These are phyloP conservation scores for Mortierella sp. DNA, from an alignment of 371 early-diverging fungal species.

Conservation along the genomic window DNA sequence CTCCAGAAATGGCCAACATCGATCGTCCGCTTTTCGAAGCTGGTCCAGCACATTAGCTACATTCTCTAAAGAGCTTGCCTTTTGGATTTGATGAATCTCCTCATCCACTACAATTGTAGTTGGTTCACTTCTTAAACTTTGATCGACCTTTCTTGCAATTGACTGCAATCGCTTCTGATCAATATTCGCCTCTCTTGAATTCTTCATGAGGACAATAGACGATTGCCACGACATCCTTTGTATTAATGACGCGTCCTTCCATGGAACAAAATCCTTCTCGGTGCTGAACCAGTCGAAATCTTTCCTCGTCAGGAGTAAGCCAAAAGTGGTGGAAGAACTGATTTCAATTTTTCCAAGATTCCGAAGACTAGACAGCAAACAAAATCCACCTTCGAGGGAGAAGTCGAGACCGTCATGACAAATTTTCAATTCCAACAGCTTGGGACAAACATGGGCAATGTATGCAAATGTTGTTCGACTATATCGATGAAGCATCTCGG, in stretches of 20 bases:
- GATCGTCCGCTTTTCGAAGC: background rate
- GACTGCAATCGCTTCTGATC: background rate
- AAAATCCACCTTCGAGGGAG: background rate
- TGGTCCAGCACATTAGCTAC: background rate
- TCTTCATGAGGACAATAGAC: background rate
- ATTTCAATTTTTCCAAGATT: background rate
- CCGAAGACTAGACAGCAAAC: background rate
- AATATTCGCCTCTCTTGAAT: background rate
- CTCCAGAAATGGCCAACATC: background rate
- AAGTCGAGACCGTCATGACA: background rate
- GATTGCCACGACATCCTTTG: background rate
- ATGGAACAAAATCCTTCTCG: background rate
- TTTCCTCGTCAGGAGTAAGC: no score
- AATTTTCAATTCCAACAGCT: background rate
- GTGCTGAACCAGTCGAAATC: conserved; percentile 1
- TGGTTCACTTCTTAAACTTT: background rate
- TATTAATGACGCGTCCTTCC: background rate
- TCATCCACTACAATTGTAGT: no score
- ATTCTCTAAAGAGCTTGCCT: background rate
- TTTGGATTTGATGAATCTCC: background rate
- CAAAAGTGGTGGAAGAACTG: no score
- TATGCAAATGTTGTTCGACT: background rate
- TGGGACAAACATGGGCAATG: background rate
- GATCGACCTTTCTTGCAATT: background rate
- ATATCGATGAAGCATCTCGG: background rate